A percentile compares a stretch with the other conserved stretches of the same genome.
Evolutionary conservation across 176 grass and related monocot species (phyloP).

Genomic region (Leersia perrieri): DNA sequence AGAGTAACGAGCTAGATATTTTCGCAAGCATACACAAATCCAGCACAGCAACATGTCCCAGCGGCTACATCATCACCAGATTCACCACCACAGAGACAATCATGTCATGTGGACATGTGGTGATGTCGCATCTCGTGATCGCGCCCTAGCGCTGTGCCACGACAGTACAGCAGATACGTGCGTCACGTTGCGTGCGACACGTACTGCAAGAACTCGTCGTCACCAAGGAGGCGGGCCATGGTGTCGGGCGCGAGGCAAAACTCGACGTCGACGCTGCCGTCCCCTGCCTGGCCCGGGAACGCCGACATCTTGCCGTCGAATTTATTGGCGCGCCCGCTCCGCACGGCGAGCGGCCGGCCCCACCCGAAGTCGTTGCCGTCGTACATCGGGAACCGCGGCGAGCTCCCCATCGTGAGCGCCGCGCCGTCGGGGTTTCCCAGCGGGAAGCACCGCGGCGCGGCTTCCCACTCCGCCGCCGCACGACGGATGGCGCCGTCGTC

Average conservation of each 20-base stretch:
- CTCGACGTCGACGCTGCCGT: slow-evolving; percentile 81
- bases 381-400: slow-evolving; percentile 90
- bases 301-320: slow-evolving; percentile 97
- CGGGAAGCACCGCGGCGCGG: slow-evolving; percentile 76
- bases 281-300: slow-evolving; percentile 68
- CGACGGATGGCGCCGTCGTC: slow-evolving; percentile 51
- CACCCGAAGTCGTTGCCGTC: slow-evolving; percentile 94
- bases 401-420: slow-evolving; percentile 89
- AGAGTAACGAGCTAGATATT: background rate
- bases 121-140: background rate
- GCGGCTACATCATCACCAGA: too few relatives aligned
- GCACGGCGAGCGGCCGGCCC: slow-evolving; percentile 67
- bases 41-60: background rate
- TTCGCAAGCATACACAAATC: background rate
- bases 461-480: slow-evolving; percentile 73
- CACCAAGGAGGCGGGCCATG: slow-evolving; percentile 69
- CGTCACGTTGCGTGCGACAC: slow-evolving; percentile 43
- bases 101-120: background rate
- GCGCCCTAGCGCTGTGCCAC: background rate
- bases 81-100: background rate
- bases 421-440: slow-evolving; percentile 92
- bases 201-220: slow-evolving; percentile 70
- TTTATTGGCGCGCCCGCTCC: slow-evolving; percentile 83
- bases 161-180: background rate
- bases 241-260: slow-evolving; percentile 88